Conservation (phyloP, 805 yeast genomes). For the Millerozyma miso region DNA sequence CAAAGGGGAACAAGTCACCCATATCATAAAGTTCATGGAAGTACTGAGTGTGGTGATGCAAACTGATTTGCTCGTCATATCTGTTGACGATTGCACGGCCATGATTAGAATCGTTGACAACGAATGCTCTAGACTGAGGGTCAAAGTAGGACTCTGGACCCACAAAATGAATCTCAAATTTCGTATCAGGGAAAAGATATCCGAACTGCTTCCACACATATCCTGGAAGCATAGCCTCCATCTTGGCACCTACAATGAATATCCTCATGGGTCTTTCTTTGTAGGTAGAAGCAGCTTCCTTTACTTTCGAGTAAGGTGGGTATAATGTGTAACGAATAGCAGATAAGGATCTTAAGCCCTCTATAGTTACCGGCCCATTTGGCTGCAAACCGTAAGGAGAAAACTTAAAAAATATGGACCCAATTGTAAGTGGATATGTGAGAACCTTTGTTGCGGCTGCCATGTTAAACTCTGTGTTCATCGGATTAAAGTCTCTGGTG, state of each 20-base stretch:
- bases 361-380: constrained; percentile 82
- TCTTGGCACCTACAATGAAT: constrained; percentile 85
- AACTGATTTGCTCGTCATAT: constrained; percentile 66
- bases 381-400: constrained; percentile 82
- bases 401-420: constrained; percentile 72
- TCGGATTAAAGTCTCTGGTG: constrained; percentile 87
- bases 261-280: constrained; percentile 87
- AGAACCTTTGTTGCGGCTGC: constrained; percentile 94
- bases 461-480: constrained; percentile 94
- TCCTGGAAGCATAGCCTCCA: constrained; percentile 90
- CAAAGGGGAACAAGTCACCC: constrained; percentile 95
- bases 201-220: constrained; percentile 95
- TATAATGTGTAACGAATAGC: constrained; percentile 88
- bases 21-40: constrained; percentile 89
- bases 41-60: constrained; percentile 83
- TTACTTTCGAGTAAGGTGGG: constrained; percentile 47
- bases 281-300: constrained; percentile 51
- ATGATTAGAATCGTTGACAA: constrained; percentile 44
- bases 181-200: constrained; percentile 75
- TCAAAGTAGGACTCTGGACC: constrained; percentile 92
- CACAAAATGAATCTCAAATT: constrained; percentile 83
- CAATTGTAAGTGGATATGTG: constrained; percentile 89
- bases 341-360: constrained; percentile 90
- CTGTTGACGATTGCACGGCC: constrained; percentile 68
- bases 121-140: constrained; percentile 58